Evolutionary conservation across 345 rosid genomes (phyloP), one percentile per base, ranked within the genome.

Genomic region (Geranium brycei): DNA sequence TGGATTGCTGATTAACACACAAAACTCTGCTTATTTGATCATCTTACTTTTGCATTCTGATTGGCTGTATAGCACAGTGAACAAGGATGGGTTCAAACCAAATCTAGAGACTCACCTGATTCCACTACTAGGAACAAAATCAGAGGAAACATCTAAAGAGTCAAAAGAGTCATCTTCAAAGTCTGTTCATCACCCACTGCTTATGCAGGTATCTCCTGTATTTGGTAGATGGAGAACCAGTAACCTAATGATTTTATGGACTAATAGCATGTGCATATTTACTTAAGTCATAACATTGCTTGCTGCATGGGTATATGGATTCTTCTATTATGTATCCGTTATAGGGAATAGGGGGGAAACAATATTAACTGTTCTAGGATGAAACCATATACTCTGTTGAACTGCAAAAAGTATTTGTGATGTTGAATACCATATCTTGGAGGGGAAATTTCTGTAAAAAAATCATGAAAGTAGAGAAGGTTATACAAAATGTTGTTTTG

Each of bases 11-110:
- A 47, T 68, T 58, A 62, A 35, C 62, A 19, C 31, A 59, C 66
- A 64, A 62, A 47, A 47, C 53, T 47, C 14, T 19, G 64, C 47
- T 11, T 40, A 57, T 69, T 60, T 74, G 15, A 17, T 59, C 61
- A 47, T 1, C 58, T 58, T 19, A 0, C 47, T 41, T 47, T 53
- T 62, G 31, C n/a, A 51, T 12, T 68, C 31, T 68, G 71, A 76
- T 76, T 68, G 67, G 61, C 73, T 68, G 67, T 83, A 73, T 81
- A 89, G 98, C 75, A 86, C 91, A 70, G 91, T 89, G 69, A 92
- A 89, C 67, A 79, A 80, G 65, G 95, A 89, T 73, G 98, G 98
- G 31, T 89, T 92, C 72, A 89, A 89, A 73, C 98, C 96, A 30
- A 92, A 89, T 74, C 80, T 89, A 63, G 98, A 89, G 75, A 89